These are phyloP conservation scores for Lyophyllum semitale DNA, from an alignment of 768 basidiomycete species.

Conservation along the genomic window DNA sequence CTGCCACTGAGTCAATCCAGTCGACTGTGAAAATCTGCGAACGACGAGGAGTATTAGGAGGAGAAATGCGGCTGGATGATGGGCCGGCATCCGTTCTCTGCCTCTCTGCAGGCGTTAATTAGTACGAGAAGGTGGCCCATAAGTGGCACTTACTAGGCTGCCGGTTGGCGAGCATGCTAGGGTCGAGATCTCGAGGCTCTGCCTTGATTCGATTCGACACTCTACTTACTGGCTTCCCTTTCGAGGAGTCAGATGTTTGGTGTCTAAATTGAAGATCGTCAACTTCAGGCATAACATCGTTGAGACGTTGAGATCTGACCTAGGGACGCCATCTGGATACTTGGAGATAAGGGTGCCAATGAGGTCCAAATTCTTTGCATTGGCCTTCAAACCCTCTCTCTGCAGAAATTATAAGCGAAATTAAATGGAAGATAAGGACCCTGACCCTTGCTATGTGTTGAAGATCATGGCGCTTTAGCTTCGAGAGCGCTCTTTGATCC, in stretches of 20 bases:
- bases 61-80: background rate
- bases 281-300: background rate
- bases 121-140: background rate
- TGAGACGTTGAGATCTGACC: background rate
- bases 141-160: background rate
- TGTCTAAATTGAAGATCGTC: background rate
- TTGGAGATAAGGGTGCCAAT: constrained; percentile 16
- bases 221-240: background rate
- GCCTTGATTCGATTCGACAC: background rate
- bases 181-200: background rate
- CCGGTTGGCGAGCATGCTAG: background rate
- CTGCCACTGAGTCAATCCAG: background rate
- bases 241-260: background rate
- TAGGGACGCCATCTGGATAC: constrained; percentile 17
- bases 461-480: constrained; percentile 15
- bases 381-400: constrained; percentile 24
- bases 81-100: background rate
- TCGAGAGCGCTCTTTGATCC: constrained; percentile 9
- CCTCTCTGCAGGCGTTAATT: background rate
- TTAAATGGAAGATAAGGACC: background rate
- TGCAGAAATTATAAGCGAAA: constrained; percentile 1
- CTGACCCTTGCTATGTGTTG: constrained; percentile 23
- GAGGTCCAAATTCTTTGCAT: constrained; percentile 18
- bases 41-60: background rate
- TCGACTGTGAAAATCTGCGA: background rate